Evolutionary conservation across 2,329 filamentous ascomycete species (phyloP), one percentile per base, ranked within the genome.

Genomic region (Colletotrichum eleusines): DNA sequence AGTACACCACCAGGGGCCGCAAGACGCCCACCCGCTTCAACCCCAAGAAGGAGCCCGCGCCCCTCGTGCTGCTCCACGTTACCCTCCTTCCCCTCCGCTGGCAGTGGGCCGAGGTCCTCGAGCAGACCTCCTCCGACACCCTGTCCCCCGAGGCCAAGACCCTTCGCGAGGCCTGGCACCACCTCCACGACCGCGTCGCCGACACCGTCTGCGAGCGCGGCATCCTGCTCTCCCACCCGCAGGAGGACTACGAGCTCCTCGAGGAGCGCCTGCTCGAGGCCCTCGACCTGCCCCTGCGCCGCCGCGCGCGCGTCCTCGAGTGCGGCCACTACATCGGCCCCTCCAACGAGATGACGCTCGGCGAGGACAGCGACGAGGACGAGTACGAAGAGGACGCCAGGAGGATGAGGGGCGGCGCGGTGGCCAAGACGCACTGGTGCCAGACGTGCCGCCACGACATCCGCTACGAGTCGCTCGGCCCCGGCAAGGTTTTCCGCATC

Each of bases 321-420:
- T 94, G 92, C 74, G 92, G 92, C 0, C 93, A 95, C 77, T 95
- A 94, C 70, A 85, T 93, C 1, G 89, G 89, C 0, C 87, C 90
- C 0, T 83, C 87, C 5, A 89, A 89, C 67, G 83, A 84, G 54
- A 81, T 82, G 73, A 79, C 77, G 4, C 73, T 84, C 31, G 81
- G 83, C 0, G 76, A 80, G 6, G 84, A 86, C 7, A 83, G 81
- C 46, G 84, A 86, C 8, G 84, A 84, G 0, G 83, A 83, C 5
- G 83, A 83, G 6, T 76, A 80, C n/a, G 77, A 79, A 3, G 78
- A 81, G 7, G 76, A 79, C 2, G 46, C 23, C 14, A 53, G 50
- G 42, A n/a, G 53, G 48, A 54, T 63, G 23, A 68, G 66, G 18
- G 40, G 40, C 40, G 42, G 42, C 26, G 31, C 62, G 20, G 66